A percentile compares a stretch with the other conserved stretches of the same genome.
These are phyloP conservation scores for Aspergillus fijiensis DNA, from an alignment of 2,329 filamentous ascomycete species.

Conservation along the genomic window DNA sequence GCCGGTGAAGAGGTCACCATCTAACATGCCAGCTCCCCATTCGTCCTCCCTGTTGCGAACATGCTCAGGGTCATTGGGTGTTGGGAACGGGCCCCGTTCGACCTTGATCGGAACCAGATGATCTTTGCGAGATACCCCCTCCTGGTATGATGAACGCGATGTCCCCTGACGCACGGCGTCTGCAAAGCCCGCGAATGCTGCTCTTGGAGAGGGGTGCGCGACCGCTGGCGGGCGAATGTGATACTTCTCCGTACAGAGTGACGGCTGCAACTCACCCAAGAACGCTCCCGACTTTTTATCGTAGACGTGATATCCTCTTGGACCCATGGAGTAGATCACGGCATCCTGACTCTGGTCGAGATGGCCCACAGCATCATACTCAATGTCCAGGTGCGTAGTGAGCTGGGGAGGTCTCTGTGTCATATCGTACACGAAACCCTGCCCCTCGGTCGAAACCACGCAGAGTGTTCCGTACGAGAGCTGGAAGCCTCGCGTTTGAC, in stretches of 20 bases:
- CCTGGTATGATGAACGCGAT: slow-evolving; percentile 18
- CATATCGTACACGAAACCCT: slow-evolving; percentile 50
- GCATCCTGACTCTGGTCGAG: slow-evolving; percentile 44
- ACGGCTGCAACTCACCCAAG: slow-evolving; percentile 41
- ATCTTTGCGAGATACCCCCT: slow-evolving; percentile 24
- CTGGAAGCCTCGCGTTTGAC: slow-evolving; percentile 48
- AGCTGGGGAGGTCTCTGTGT: slow-evolving; percentile 33
- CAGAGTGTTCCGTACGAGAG: slow-evolving; percentile 46
- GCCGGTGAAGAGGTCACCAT: slow-evolving; percentile 45
- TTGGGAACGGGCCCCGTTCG: slow-evolving; percentile 26
- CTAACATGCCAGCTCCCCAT: slow-evolving; percentile 50
- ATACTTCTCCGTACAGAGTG: slow-evolving; percentile 31
- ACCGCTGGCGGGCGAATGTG: slow-evolving; percentile 35
- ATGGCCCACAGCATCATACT: slow-evolving; percentile 45
- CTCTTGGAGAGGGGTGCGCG: slow-evolving; percentile 15
- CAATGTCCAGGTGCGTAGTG: slow-evolving; percentile 40
- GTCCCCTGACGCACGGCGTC: slow-evolving; percentile 24
- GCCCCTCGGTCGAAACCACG: slow-evolving; percentile 46
- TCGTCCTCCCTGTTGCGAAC: slow-evolving; percentile 42
- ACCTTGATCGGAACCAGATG: slow-evolving; percentile 30
- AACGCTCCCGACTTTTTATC: slow-evolving; percentile 41
- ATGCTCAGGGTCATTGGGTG: slow-evolving; percentile 23
- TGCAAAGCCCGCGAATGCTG: slow-evolving; percentile 22
- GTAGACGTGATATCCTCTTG: slow-evolving; percentile 45
- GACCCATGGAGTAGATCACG: slow-evolving; percentile 48